phyloP scores from a whole-genome alignment of 2,329 filamentous ascomycete genomes.

The Xylaria sp. region DNA sequence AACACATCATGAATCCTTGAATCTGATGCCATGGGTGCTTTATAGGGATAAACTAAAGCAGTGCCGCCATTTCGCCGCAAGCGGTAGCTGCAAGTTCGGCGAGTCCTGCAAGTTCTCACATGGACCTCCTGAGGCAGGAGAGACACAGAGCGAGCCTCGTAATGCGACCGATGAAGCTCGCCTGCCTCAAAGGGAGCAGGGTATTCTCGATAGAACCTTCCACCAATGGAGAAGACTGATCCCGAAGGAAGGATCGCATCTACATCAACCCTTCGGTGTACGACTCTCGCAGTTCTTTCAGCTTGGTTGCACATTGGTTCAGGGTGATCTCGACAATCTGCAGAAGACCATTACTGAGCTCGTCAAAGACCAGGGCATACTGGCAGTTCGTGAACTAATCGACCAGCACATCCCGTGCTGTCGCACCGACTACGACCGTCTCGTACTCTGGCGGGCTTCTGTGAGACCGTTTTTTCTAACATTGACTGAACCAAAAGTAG shows the following conservation, averaged over 20 bases:
- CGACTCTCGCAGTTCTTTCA: slow-evolving; percentile 18
- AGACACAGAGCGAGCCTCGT: not conserved
- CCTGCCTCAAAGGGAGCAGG: not conserved
- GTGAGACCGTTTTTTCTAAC: slow-evolving; percentile 18
- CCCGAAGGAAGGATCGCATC: not conserved
- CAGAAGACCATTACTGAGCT: slow-evolving; percentile 14
- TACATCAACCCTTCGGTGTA: not conserved
- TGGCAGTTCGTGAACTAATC: slow-evolving; percentile 15
- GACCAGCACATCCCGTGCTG: slow-evolving; percentile 12
- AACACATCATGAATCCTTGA: too few species aligned
- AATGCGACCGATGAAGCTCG: not conserved
- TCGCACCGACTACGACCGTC: not conserved
- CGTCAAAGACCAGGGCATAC: slow-evolving; percentile 11
- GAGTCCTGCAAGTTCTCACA: slow-evolving; percentile 4
- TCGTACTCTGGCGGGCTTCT: slow-evolving; percentile 11
- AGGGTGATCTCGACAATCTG: slow-evolving; percentile 7
- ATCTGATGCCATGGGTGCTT: too few species aligned
- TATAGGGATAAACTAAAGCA: not conserved
- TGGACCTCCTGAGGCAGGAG: not conserved
- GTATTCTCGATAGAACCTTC: not conserved
- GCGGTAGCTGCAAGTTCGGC: not conserved
- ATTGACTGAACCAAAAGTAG: slow-evolving; percentile 18
- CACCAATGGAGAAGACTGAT: slow-evolving; percentile 7
- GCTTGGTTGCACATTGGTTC: slow-evolving; percentile 9
- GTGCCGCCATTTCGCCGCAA: not conserved